phyloP scores from a whole-genome alignment of 164 flowering plant species.

The Stephania cephalantha region DNA sequence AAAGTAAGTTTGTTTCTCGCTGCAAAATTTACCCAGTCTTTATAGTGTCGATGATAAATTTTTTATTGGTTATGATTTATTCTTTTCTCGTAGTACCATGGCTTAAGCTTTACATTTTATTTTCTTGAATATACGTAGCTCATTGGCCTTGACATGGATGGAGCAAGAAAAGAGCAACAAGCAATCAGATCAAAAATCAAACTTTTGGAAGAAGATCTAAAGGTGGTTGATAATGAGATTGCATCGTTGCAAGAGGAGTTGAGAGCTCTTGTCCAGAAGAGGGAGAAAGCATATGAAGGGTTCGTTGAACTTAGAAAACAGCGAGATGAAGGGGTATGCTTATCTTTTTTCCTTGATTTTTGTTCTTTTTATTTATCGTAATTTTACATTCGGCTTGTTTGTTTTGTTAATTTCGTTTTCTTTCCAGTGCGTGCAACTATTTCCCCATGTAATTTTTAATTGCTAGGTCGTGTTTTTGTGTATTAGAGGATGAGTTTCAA shows the following conservation, averaged over 20 bases:
- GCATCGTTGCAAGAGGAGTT: slow-evolving; percentile 46
- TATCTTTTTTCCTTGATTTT: not conserved
- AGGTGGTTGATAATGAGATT: slow-evolving; percentile 45
- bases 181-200: slow-evolving; percentile 41
- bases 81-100: not conserved
- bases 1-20: slow-evolving; percentile 43
- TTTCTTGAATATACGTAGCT: slow-evolving; percentile 36
- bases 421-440: no score
- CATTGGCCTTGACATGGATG: slow-evolving; percentile 59
- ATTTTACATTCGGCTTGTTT: not conserved
- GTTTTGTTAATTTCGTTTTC: not conserved
- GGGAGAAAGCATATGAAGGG: slow-evolving; percentile 45
- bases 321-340: slow-evolving; percentile 70
- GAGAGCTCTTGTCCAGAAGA: slow-evolving; percentile 32
- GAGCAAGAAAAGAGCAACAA: slow-evolving; percentile 67
- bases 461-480: no score
- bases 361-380: not conserved
- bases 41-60: not conserved
- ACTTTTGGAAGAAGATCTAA: slow-evolving; percentile 45
- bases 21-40: not conserved
- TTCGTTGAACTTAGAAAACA: slow-evolving; percentile 48
- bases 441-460: no score
- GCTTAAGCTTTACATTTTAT: not conserved
- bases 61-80: not conserved
- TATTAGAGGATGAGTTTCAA: no score